Evolutionary conservation across 1,139 yeast genomes (phyloP), one percentile per base, ranked within the genome.

Genomic region (Pichia sp.): DNA sequence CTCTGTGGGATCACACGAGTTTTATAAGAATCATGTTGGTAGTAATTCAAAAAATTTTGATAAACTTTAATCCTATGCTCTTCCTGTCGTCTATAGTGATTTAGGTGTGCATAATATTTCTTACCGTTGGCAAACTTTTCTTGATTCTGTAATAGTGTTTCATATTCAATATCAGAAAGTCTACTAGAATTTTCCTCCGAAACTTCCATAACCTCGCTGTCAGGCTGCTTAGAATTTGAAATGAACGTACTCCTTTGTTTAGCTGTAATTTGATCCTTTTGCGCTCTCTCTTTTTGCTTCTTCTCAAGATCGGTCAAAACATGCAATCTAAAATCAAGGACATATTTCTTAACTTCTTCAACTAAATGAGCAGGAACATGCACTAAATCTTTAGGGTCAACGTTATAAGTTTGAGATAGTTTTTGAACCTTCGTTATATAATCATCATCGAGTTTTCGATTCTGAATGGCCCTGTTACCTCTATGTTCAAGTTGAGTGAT

Each of bases 341-440:
- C 74, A 47, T 78, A 82, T 44, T 70, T 69, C 34, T 71, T 72
- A 28, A 81, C 72, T 28, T 66, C 68, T n/a, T 77, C 80, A 36
- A 76, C 62, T 63, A 76, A 66, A 33, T 73, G 72, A 28, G 65
- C 62, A 2, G 89, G 88, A 6, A 82, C 72, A 52, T 79, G 89
- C 14, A 72, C 64, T 44, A 82, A 58, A 48, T 81, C 86, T 44
- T 66, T 64, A 18, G 71, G 64, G 54, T 82, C 85, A 19, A 82
- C 75, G 41, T 70, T 67, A 53, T 82, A 81, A 15, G 63, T 63
- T n/a, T 48, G 45, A 15, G 51, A 45, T 35, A 50, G 39, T 17
- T 39, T 43, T 4, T 48, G 44, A n/a, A 49, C 36, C 18, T 17
- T 30, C 7, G 43, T 35, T 32, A 44, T 38, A 28, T 41, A 44